Conservation (phyloP, 768 basidiomycete genomes). For the Termitomyces eurrhizus region DNA sequence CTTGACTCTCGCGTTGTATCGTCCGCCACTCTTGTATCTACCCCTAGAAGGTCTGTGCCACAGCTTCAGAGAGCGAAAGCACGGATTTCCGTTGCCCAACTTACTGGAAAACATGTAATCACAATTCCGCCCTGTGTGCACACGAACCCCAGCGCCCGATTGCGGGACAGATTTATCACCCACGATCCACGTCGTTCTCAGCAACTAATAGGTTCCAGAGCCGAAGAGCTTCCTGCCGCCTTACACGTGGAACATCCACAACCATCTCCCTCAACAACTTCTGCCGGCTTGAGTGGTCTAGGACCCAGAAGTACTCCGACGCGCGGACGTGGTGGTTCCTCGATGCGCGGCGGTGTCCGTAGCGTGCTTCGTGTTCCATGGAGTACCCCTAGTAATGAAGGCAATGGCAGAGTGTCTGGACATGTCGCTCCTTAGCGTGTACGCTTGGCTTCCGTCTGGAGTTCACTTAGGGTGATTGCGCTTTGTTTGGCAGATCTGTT, state of each 20-base stretch:
- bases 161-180: not conserved
- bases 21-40: not conserved
- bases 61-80: not conserved
- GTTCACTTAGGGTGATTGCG: not conserved
- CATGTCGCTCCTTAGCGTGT: not conserved
- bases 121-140: not conserved
- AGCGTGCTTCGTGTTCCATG: not conserved
- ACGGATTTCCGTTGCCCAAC: not conserved
- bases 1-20: not conserved
- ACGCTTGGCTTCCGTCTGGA: not conserved
- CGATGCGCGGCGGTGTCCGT: not conserved
- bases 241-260: not conserved
- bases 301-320: not conserved
- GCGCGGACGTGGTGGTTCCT: not conserved
- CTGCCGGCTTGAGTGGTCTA: not conserved
- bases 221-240: not conserved
- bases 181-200: not conserved
- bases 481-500: not conserved
- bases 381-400: not conserved
- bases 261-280: not conserved
- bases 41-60: not conserved
- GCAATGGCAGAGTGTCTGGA: not conserved
- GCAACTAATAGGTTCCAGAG: not conserved
- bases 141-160: not conserved
- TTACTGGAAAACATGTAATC: not conserved